Evolutionary conservation across 2,329 filamentous ascomycete species (phyloP).

Genomic region (Sporothrix sp.): DNA sequence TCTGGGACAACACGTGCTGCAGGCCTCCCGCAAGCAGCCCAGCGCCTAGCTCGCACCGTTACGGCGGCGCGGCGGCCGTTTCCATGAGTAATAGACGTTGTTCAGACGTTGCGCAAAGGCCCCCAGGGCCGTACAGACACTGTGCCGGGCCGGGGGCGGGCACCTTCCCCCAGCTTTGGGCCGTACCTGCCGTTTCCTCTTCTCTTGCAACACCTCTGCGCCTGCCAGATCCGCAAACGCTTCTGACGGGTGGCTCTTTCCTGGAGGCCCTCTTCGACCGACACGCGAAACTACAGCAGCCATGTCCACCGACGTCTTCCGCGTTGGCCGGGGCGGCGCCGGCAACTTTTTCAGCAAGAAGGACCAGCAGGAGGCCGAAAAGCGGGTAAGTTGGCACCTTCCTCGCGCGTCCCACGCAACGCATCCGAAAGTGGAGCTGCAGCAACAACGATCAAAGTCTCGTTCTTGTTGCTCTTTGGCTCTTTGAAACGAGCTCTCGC

Average conservation of each 20-base stretch:
- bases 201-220: background rate
- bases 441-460: no score
- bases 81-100: no score
- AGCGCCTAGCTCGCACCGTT: no score
- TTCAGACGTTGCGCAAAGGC: background rate
- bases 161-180: background rate
- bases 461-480: no score
- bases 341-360: slow-evolving; percentile 51
- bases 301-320: slow-evolving; percentile 36
- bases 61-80: no score
- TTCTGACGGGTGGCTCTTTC: no score
- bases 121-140: background rate
- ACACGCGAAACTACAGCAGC: no score
- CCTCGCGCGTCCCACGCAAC: background rate
- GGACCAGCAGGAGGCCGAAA: slow-evolving; percentile 37
- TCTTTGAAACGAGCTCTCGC: no score
- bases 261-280: no score
- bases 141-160: background rate
- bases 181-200: background rate
- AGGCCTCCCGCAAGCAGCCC: no score
- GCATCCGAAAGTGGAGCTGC: background rate
- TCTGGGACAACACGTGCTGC: no score
- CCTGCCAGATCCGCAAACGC: background rate
- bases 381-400: slow-evolving; percentile 7
- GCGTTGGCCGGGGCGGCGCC: slow-evolving; percentile 52